A percentile compares a stretch with the other conserved stretches of the same genome.
These are phyloP conservation scores for Quercus ilex DNA, from an alignment of 306 rosid genomes.

Conservation along the genomic window DNA sequence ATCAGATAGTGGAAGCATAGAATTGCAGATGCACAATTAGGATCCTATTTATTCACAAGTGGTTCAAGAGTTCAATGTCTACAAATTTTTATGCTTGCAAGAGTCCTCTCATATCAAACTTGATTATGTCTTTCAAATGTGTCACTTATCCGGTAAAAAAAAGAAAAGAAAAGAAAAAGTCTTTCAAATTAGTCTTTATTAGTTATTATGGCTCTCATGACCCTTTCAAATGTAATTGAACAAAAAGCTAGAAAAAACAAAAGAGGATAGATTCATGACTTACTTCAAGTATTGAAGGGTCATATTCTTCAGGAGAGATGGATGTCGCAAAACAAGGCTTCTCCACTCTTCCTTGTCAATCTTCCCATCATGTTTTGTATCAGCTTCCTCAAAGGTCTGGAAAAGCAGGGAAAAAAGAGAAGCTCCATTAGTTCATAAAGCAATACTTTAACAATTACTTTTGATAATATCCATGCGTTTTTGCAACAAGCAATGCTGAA, in stretches of 20 bases:
- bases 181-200: no score
- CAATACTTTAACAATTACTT: neutral
- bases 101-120: neutral
- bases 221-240: no score
- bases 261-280: conserved; percentile 1
- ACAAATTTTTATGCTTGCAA: neutral
- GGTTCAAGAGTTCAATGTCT: neutral
- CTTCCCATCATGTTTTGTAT: conserved; percentile 94
- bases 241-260: neutral
- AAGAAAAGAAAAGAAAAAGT: neutral
- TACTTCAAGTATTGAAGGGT: conserved; percentile 98
- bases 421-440: neutral
- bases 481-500: neutral
- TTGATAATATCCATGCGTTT: neutral
- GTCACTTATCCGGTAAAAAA: no score
- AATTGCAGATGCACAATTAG: neutral
- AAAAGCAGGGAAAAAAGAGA: neutral
- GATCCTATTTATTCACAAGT: neutral
- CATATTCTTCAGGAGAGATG: conserved; percentile 95
- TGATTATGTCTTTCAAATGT: neutral
- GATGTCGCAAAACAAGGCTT: conserved; percentile 87
- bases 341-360: conserved; percentile 99
- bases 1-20: neutral
- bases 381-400: conserved; percentile 99
- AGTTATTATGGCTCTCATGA: no score